phyloP scores from a whole-genome alignment of 805 yeast genomes.

The Cephaloascus albidus region DNA sequence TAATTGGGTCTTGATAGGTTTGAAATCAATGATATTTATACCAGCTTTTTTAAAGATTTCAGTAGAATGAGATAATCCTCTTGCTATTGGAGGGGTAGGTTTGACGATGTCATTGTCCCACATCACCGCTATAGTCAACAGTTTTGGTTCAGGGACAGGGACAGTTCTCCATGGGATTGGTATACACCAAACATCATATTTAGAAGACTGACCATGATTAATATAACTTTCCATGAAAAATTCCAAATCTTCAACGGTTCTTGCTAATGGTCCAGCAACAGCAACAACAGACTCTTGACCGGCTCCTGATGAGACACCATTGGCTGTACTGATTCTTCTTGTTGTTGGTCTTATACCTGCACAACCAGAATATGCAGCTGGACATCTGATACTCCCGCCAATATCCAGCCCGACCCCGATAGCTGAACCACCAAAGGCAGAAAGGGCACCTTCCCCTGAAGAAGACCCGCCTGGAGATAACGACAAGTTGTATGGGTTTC shows the following conservation, averaged over 20 bases:
- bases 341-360: conserved; percentile 59
- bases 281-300: conserved; percentile 62
- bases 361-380: conserved; percentile 56
- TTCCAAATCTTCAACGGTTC: conserved; percentile 58
- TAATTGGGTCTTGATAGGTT: conserved; percentile 47
- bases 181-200: conserved; percentile 32
- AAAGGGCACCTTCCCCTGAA: conserved; percentile 63
- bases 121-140: conserved; percentile 51
- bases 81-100: conserved; percentile 55
- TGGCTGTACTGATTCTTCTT: conserved; percentile 36
- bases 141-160: conserved; percentile 23
- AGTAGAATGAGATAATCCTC: conserved; percentile 47
- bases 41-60: conserved; percentile 51
- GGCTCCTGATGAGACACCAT: conserved; percentile 44
- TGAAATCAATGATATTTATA: conserved; percentile 44
- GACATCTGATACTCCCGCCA: conserved; percentile 63
- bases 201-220: conserved; percentile 61
- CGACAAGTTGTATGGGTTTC: conserved; percentile 47
- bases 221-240: conserved; percentile 55
- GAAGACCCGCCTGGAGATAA: conserved; percentile 67
- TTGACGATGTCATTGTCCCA: conserved; percentile 57
- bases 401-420: conserved; percentile 64
- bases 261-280: conserved; percentile 62
- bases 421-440: conserved; percentile 50
- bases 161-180: conserved; percentile 48